A percentile compares a stretch with the other conserved stretches of the same genome.
phyloP scores from a whole-genome alignment of 352 stramenopile species.

The Peronospora farinosa region DNA sequence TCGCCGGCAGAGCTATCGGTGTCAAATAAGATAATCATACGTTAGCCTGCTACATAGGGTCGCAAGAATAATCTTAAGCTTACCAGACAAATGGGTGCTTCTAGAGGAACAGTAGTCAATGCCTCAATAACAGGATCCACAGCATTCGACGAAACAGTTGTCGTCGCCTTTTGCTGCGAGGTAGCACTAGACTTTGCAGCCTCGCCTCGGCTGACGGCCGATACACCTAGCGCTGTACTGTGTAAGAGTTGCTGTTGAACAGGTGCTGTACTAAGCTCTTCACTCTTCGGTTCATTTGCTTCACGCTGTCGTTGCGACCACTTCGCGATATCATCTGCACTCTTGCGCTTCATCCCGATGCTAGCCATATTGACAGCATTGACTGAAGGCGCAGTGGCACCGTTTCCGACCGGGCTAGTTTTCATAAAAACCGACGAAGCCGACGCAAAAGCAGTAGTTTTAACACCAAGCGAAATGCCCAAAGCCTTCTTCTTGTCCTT shows the following conservation, averaged over 20 bases:
- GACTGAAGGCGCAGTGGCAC: slow-evolving; percentile 1
- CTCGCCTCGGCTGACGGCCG: neutral
- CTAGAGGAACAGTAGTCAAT: slow-evolving; percentile 37
- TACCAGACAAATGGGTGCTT: slow-evolving; percentile 80
- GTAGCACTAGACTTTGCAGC: neutral
- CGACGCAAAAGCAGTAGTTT: slow-evolving; percentile 27
- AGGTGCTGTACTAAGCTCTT: neutral
- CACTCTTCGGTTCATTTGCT: slow-evolving; percentile 10
- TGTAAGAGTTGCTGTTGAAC: slow-evolving; percentile 5
- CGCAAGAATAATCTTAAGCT: slow-evolving; percentile 1
- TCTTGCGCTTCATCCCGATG: slow-evolving; percentile 62
- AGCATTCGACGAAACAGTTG: slow-evolving; percentile 1
- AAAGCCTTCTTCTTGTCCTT: slow-evolving; percentile 57
- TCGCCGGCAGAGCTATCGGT: slow-evolving; percentile 60
- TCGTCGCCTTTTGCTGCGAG: slow-evolving; percentile 1
- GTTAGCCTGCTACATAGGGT: neutral
- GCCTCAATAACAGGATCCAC: slow-evolving; percentile 29
- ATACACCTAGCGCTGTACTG: neutral
- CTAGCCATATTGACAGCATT: slow-evolving; percentile 12
- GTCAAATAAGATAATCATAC: neutral
- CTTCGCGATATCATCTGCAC: slow-evolving; percentile 73
- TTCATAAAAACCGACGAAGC: slow-evolving; percentile 7
- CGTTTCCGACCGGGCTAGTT: neutral
- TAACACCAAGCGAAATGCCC: slow-evolving; percentile 57
- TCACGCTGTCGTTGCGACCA: slow-evolving; percentile 63